Evolutionary conservation across 345 rosid species (phyloP), one percentile per base, ranked within the genome.

Genomic region (Fremontodendron californicum): DNA sequence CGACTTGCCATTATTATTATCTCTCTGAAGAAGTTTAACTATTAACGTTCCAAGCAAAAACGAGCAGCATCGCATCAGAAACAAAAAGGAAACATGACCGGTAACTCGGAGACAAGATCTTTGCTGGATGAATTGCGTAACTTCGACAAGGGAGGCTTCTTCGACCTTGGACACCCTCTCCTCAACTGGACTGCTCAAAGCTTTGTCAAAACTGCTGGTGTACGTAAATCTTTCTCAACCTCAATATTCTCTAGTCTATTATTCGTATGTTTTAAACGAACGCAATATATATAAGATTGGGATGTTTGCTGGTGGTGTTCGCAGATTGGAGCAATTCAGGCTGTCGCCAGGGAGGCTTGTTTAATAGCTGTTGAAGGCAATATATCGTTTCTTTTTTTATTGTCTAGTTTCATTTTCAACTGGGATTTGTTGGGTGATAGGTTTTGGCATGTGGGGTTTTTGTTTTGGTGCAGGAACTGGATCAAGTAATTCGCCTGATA

Each of bases 101-200:
- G 81, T 55, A 81, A 75, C 75, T 29, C 82, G 78, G 90, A 88
- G 65, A 68, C 78, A 12, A 80, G 86, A 23, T 77, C 87, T 3
- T 81, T 91, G 67, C 72, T 88, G 39, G 90, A 85, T 48, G 97
- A 92, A 45, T 70, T 91, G 51, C 85, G 78, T 72, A 74, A 82
- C 58, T 92, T 90, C 68, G 89, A 91, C 46, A 92, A 90, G 78
- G 87, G 88, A 52, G 71, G 88, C 52, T 79, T 85, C 77, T 86
- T 96, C 78, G 98, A 93, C 83, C 88, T 96, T 29, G 96, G 99
- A 49, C 99, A 93, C 80, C 99, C 96, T 82, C 96, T 96, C 74
- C 97, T 93, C 60, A 92, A 96, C 83, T 89, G 96, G 75, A 76
- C 92, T 75, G 92, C 97, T 6, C 93, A 96, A 49, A 90, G 94